Evolutionary conservation across 176 grass and related monocot species (phyloP).

Genomic region (Avena eriantha): DNA sequence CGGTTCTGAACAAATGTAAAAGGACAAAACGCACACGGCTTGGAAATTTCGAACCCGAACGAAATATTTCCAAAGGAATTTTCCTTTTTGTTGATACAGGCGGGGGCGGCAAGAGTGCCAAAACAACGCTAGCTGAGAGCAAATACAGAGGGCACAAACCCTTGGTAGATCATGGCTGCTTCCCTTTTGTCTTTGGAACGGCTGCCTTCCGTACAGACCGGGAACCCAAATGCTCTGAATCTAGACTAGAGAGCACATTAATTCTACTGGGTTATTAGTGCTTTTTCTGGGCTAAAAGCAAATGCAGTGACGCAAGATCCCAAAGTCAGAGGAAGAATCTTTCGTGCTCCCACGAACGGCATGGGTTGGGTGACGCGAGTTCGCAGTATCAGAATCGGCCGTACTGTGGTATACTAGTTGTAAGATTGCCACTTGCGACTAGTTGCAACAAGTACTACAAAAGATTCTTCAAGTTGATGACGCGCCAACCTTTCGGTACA

Average conservation of each 20-base stretch:
- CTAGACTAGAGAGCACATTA: background rate
- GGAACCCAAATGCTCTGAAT: constrained; percentile 18
- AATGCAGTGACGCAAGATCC: constrained; percentile 16
- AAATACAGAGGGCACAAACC: background rate
- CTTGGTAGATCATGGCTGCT: background rate
- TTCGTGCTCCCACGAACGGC: background rate
- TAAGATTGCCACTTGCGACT: background rate
- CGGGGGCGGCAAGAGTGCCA: background rate
- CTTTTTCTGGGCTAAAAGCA: constrained; percentile 22
- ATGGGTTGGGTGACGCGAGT: background rate
- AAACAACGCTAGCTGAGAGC: background rate
- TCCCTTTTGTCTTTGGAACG: background rate
- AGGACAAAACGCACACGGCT: constrained; percentile 1
- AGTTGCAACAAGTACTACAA: background rate
- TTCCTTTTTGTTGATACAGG: background rate
- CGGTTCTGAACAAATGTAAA: background rate
- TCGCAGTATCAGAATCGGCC: background rate
- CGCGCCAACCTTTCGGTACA: constrained; percentile 10
- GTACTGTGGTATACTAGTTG: background rate
- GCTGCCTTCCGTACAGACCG: background rate
- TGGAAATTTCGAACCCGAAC: background rate
- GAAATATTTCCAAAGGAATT: constrained; percentile 10
- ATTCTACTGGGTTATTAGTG: background rate
- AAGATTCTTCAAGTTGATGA: background rate
- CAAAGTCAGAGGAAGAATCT: constrained; percentile 53